Evolutionary conservation across 495 filamentous ascomycete species (phyloP).

Genomic region (Penicillium turbatum): DNA sequence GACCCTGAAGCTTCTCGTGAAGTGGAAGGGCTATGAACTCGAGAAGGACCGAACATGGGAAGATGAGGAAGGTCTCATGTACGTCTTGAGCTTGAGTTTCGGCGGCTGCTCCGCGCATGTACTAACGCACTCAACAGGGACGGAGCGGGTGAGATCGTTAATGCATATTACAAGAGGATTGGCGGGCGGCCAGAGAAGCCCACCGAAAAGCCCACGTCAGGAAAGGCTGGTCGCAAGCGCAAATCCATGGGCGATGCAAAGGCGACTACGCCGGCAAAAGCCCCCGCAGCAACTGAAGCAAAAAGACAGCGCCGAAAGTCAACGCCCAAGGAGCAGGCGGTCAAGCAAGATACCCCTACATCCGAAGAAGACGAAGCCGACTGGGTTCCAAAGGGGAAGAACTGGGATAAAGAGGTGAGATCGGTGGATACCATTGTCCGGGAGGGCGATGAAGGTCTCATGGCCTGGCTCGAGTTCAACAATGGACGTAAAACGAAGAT

Average conservation of each 20-base stretch:
- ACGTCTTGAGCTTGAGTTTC: neutral
- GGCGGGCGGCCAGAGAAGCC: conserved; percentile 50
- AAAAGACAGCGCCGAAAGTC: conserved; percentile 23
- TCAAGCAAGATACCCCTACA: neutral
- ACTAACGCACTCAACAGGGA: conserved; percentile 30
- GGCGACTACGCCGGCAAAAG: conserved; percentile 15
- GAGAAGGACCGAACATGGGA: conserved; percentile 57
- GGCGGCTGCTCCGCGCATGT: conserved; percentile 1
- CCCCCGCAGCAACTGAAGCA: conserved; percentile 19
- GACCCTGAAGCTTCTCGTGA: conserved; percentile 48
- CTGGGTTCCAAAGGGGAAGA: conserved; percentile 50
- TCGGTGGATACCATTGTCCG: conserved; percentile 55
- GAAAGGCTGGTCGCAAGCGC: conserved; percentile 30
- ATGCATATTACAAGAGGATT: conserved; percentile 51
- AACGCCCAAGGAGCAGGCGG: conserved; percentile 17
- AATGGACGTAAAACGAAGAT: conserved; percentile 43
- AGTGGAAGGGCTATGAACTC: conserved; percentile 59
- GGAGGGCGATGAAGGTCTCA: conserved; percentile 36
- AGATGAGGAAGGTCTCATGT: conserved; percentile 54
- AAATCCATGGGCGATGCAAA: conserved; percentile 38
- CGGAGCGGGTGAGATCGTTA: conserved; percentile 49
- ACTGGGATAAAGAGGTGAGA: conserved; percentile 55
- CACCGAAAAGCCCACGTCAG: conserved; percentile 15
- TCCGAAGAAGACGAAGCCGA: conserved; percentile 17
- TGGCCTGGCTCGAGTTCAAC: conserved; percentile 55